A percentile compares a stretch with the other conserved stretches of the same genome.
phyloP scores from a whole-genome alignment of 768 basidiomycete genomes.

The Phlegmacium glaucopus region DNA sequence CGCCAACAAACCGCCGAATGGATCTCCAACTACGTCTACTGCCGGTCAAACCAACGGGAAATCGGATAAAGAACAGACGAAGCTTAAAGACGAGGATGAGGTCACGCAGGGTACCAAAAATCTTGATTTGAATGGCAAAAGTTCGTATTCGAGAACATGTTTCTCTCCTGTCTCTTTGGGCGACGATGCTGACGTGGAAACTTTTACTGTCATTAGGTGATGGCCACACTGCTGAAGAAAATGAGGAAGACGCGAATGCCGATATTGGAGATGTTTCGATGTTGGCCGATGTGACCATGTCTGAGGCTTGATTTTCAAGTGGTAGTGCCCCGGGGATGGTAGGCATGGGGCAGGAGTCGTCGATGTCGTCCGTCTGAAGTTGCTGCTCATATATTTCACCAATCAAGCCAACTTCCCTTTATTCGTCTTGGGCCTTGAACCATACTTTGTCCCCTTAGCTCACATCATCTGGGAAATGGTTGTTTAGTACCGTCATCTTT shows the following conservation, averaged over 20 bases:
- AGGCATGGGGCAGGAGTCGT: neutral
- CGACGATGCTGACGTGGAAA: neutral
- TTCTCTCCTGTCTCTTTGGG: neutral
- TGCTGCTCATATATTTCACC: too few species aligned
- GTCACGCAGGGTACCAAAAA: slow-evolving; percentile 27
- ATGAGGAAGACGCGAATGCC: slow-evolving; percentile 23
- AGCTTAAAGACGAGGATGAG: slow-evolving; percentile 13
- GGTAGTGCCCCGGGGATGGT: neutral
- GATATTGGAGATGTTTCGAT: slow-evolving; percentile 27
- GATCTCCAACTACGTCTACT: slow-evolving; percentile 3
- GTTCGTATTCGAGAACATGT: slow-evolving; percentile 6
- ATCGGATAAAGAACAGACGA: slow-evolving; percentile 2
- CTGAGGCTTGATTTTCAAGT: slow-evolving; percentile 28
- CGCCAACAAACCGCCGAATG: slow-evolving; percentile 27
- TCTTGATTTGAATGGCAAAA: slow-evolving; percentile 33
- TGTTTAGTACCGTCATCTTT: too few species aligned
- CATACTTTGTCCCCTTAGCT: too few species aligned
- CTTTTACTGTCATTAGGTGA: neutral
- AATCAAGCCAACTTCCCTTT: too few species aligned
- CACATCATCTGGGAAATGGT: too few species aligned
- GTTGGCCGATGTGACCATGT: slow-evolving; percentile 38
- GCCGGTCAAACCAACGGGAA: slow-evolving; percentile 10
- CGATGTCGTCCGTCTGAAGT: neutral
- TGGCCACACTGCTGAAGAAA: slow-evolving; percentile 7
- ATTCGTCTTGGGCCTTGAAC: too few species aligned